Conservation (phyloP, 306 rosid species). For the Begonia peltatifolia region DNA sequence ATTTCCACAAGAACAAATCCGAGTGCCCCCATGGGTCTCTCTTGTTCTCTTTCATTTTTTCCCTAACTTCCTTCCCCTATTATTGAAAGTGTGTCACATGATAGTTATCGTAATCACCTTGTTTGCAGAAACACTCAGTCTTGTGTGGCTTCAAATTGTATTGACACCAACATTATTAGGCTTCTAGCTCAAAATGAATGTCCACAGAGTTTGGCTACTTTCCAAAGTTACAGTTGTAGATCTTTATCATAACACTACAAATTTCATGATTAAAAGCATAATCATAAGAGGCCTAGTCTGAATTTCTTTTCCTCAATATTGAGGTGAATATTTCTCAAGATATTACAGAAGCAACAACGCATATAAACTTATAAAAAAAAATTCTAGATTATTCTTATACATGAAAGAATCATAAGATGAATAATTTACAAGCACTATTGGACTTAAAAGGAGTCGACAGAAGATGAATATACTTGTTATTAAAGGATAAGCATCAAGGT, state of each 20-base stretch:
- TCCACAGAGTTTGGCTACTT: slow-evolving; percentile 81
- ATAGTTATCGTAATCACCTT: slow-evolving; percentile 90
- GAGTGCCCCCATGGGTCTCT: no score
- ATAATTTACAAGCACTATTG: no score
- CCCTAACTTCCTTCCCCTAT: no score
- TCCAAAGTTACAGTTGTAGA: slow-evolving; percentile 62
- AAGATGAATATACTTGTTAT: background rate
- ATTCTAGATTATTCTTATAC: no score
- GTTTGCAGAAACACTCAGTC: slow-evolving; percentile 87
- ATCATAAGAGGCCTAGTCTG: background rate
- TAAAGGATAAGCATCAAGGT: slow-evolving; percentile 17
- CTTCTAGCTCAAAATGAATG: slow-evolving; percentile 92
- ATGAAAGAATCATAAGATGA: no score
- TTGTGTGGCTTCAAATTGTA: slow-evolving; percentile 92
- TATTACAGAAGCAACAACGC: no score
- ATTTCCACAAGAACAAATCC: no score
- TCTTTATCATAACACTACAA: slow-evolving; percentile 86
- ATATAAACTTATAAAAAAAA: no score
- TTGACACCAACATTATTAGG: slow-evolving; percentile 88
- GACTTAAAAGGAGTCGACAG: no score
- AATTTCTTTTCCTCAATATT: no score
- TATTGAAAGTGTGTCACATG: slow-evolving; percentile 16
- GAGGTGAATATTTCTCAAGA: no score
- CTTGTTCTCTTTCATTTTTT: no score
- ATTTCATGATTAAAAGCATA: slow-evolving; percentile 7